Evolutionary conservation across 352 stramenopile species (phyloP).

Genomic region (Phytopythium kandeliae): DNA sequence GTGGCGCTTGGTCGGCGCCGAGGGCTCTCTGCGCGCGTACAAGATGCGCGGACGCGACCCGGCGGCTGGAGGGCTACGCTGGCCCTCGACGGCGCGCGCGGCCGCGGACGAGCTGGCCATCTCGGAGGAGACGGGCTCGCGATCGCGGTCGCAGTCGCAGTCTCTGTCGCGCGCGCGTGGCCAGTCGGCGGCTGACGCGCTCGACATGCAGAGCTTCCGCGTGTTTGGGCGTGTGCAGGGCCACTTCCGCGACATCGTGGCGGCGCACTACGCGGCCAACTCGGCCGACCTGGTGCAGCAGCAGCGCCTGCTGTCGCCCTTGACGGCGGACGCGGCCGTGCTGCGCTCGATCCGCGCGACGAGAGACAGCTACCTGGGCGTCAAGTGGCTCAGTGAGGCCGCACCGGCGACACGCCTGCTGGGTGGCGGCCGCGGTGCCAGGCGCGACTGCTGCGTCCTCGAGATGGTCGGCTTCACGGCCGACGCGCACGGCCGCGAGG

Average conservation of each 20-base stretch:
- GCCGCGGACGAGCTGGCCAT: neutral
- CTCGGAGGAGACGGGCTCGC: constrained; percentile 4
- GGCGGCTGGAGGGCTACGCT: constrained; percentile 15
- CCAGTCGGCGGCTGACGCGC: constrained; percentile 4
- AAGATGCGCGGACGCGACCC: constrained; percentile 26
- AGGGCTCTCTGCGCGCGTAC: constrained; percentile 37
- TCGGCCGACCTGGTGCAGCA: constrained; percentile 32
- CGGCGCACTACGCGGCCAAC: constrained; percentile 28
- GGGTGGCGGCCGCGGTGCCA: constrained; percentile 9
- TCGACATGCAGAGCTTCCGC: constrained; percentile 34
- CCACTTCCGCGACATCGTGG: constrained; percentile 40
- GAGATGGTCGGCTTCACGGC: constrained; percentile 46
- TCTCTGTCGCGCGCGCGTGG: too few relatives aligned
- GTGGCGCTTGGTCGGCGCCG: constrained; percentile 28
- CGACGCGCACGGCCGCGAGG: constrained; percentile 26
- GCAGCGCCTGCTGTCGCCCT: constrained; percentile 39
- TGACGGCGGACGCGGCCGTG: constrained; percentile 32
- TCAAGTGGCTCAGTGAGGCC: constrained; percentile 41
- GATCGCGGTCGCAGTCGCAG: constrained; percentile 9
- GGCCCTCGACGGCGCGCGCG: constrained; percentile 12
- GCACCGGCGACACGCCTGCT: constrained; percentile 13
- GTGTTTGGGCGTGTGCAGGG: constrained; percentile 45
- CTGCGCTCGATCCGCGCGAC: constrained; percentile 22
- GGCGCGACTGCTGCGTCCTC: constrained; percentile 38
- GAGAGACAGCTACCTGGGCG: constrained; percentile 37